Base-by-base conservation (phyloP, 2,329 filamentous ascomycete species). In the Neonectria punicea region DNA sequence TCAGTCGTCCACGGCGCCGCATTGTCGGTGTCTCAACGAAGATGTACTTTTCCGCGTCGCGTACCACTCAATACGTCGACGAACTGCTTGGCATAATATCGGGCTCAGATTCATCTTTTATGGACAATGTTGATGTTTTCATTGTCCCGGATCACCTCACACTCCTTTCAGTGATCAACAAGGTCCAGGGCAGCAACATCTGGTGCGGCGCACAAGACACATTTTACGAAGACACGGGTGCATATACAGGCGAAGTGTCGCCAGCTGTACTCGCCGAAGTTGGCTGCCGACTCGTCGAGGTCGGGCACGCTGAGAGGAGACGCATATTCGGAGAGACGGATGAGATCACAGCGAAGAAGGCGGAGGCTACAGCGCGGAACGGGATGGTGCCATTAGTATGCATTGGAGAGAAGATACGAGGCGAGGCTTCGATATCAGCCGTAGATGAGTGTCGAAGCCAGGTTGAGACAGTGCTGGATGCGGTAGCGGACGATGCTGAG, bases 221-320 rank as follows among this genome's bases (percentile, higher is more conserved):
- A 68, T 90, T 89, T 79, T 88, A 85, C 83, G 89, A 93, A 68
- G 86, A 92, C 72, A 78, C 80, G 49, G 93, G 93, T 63, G 87
- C 93, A 1, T 94, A 88, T 76, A 97, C 93, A 0, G 93, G 93
- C 59, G 91, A 93, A 73, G 87, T 94, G 34, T 93, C 91, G 6
- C 90, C 93, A 0, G 77, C 86, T 5, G 87, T 90, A 2, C 83
- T 97, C 25, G 81, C 83, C 54, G 87, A 91, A 62, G 84, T 92
- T 0, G 92, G 92, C 44, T 92, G 89, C 54, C 84, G 83, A 18
- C 86, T 97, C 53, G 90, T 96, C 10, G 92, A 94, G 75, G 83
- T 97, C 6, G 92, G 92, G 1, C 93, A 97, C 76, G 93, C 93
- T 2, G 93, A 97, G 80, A 86, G 93, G 5, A 84, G 92, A 55